Evolutionary conservation across 2,329 filamentous ascomycete genomes (phyloP), one percentile per base, ranked within the genome.

Genomic region (Mycosphaerelloides madeirae): DNA sequence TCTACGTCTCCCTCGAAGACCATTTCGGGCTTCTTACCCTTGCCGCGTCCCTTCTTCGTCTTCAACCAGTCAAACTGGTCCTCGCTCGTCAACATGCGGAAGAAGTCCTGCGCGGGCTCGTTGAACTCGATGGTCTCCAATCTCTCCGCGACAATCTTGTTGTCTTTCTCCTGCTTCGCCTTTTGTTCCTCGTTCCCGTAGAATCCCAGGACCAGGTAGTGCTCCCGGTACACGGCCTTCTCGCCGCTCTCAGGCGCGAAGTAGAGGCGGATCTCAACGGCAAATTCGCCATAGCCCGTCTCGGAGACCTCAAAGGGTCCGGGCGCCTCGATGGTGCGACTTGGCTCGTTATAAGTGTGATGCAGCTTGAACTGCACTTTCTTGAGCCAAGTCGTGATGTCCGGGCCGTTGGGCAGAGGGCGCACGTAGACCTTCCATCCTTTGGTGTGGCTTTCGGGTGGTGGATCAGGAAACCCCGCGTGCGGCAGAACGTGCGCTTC

Each of bases 321-420:
- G 0, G 62, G 60, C 49, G 80, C 79, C 60, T 95, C 90, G 60
- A 93, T 75, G 64, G 85, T 95, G 57, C 93, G 85, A 16, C 93
- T 78, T 45, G 86, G 86, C 67, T 96, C 95, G 20, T 88, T 83
- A 65, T 96, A 97, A 8, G 91, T 96, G 68, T 97, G 90, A 74
- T 96, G 91, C 13, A 98, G 80, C 68, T 97, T 97, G 72, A 98
- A 98, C 66, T 96, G 90, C 1, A 98, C 91, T 60, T 95, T 91
- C 46, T 91, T 87, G 55, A 97, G 77, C 89, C 93, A 98, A 68
- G 95, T 93, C 20, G 87, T 89, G 55, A 97, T 85, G 63, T 95
- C 87, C 0, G 73, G 73, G 48, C 87, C 86, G 65, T 87, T 87
- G 59, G 95, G 88, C 42, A 95, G 76, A 36, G 90, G 88, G 63